Evolutionary conservation across 345 rosid species (phyloP).

Genomic region (Eucalyptus decipiens): DNA sequence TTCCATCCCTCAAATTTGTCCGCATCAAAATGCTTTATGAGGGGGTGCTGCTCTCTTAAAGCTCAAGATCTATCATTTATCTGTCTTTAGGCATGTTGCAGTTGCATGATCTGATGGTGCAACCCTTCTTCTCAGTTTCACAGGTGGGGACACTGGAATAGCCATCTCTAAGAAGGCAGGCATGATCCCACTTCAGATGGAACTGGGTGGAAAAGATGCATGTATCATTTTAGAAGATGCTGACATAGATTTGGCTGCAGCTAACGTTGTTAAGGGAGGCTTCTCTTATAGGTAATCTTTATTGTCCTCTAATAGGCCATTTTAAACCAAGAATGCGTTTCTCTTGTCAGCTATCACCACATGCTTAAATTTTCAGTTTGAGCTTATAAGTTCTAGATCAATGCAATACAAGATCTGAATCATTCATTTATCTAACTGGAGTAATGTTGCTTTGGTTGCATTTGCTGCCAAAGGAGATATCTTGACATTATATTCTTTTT

Average conservation of each 20-base stretch:
- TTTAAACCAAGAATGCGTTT: neutral
- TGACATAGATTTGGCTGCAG: conserved; percentile 83
- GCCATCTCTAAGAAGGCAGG: conserved; percentile 90
- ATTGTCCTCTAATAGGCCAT: neutral
- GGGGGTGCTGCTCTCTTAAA: neutral
- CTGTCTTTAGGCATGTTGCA: neutral
- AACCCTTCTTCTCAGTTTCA: conserved; percentile 41
- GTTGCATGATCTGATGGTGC: neutral
- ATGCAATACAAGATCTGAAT: neutral
- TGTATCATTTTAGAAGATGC: conserved; percentile 97
- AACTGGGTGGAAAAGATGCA: conserved; percentile 97
- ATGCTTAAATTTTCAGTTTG: neutral
- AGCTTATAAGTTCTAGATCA: neutral
- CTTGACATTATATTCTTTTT: neutral
- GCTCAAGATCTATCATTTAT: neutral
- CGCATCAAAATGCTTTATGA: neutral
- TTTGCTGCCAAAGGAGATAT: neutral
- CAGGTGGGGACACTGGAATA: conserved; percentile 95
- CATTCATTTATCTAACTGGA: neutral
- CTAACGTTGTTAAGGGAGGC: conserved; percentile 93
- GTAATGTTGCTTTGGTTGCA: neutral
- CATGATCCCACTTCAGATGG: conserved; percentile 99
- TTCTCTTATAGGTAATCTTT: conserved; percentile 71
- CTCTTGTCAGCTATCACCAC: neutral
- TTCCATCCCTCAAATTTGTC: neutral